Conservation (phyloP, 768 basidiomycete species). For the Amanita fuliginea region DNA sequence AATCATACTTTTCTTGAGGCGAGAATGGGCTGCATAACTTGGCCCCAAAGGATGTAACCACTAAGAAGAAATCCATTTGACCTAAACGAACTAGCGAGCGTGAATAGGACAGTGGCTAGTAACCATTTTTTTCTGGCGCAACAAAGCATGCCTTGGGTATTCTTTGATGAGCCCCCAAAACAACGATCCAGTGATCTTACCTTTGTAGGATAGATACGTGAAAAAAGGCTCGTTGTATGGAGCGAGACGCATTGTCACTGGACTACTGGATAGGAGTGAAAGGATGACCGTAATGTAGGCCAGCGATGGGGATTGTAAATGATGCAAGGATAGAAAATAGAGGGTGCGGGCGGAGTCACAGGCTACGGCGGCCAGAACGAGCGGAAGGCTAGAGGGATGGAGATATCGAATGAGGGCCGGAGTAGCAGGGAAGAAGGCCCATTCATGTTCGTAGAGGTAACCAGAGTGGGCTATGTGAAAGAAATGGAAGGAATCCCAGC, state of each 20-base stretch:
- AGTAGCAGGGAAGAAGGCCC: conserved; percentile 78
- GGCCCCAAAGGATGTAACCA: conserved; percentile 74
- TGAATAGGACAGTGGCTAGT: conserved; percentile 48
- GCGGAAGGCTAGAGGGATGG: conserved; percentile 3
- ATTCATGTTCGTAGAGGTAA: conserved; percentile 65
- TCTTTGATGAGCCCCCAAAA: neutral
- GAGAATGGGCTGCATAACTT: conserved; percentile 46
- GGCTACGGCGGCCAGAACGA: conserved; percentile 26
- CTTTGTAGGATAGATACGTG: conserved; percentile 69
- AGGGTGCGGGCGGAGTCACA: conserved; percentile 35
- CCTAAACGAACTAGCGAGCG: conserved; percentile 53
- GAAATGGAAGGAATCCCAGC: conserved; percentile 91
- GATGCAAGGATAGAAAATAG: conserved; percentile 47
- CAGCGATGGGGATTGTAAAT: conserved; percentile 42
- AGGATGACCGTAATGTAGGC: conserved; percentile 54
- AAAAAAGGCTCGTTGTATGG: conserved; percentile 84
- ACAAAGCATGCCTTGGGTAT: conserved; percentile 43
- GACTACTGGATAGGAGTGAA: conserved; percentile 75
- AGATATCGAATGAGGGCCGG: conserved; percentile 40
- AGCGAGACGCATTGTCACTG: conserved; percentile 57
- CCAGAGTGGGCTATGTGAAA: conserved; percentile 47
- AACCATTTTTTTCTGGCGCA: conserved; percentile 41
- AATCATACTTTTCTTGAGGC: conserved; percentile 21
- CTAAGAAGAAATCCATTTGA: conserved; percentile 69
- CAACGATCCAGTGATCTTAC: conserved; percentile 20